A percentile compares a stretch with the other conserved stretches of the same genome.
Conservation (phyloP, 106 monocot species). For the Posidonia australis region DNA sequence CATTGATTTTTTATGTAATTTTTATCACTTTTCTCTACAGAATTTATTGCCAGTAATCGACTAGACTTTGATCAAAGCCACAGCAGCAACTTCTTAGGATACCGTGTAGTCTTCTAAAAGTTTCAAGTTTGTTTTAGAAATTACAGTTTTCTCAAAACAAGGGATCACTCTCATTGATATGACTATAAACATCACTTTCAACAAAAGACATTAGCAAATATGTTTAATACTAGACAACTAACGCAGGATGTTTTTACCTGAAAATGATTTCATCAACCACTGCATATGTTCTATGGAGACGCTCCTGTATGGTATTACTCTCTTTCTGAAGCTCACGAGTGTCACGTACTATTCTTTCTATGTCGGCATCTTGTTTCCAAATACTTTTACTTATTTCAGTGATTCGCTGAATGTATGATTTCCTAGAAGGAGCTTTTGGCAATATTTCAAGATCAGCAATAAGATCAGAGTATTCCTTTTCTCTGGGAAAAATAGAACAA, state of each 20-base stretch:
- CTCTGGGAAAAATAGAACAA: conserved; percentile 14
- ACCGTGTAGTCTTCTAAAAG: too few relatives aligned
- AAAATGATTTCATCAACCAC: conserved; percentile 37
- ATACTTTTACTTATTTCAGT: conserved; percentile 40
- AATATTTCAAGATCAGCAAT: conserved; percentile 15
- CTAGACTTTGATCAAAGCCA: too few relatives aligned
- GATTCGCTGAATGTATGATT: conserved; percentile 34
- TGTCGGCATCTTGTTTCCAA: conserved; percentile 37
- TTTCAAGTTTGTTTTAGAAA: too few relatives aligned
- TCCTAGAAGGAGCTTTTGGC: conserved; percentile 33
- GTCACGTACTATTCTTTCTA: conserved; percentile 28
- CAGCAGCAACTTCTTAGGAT: too few relatives aligned
- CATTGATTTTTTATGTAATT: too few relatives aligned
- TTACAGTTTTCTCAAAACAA: too few relatives aligned
- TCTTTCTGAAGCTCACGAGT: conserved; percentile 34
- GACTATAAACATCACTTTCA: too few relatives aligned
- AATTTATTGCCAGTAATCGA: too few relatives aligned
- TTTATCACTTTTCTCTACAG: too few relatives aligned
- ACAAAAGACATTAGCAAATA: too few relatives aligned
- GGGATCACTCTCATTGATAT: too few relatives aligned
- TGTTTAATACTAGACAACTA: too few relatives aligned
- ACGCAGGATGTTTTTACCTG: conserved; percentile 14
- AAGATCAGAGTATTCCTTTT: conserved; percentile 23
- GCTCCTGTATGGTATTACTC: conserved; percentile 36
- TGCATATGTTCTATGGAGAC: conserved; percentile 31